Conservation (phyloP, 1,284 basidiomycete species). For the Athelia sp. region DNA sequence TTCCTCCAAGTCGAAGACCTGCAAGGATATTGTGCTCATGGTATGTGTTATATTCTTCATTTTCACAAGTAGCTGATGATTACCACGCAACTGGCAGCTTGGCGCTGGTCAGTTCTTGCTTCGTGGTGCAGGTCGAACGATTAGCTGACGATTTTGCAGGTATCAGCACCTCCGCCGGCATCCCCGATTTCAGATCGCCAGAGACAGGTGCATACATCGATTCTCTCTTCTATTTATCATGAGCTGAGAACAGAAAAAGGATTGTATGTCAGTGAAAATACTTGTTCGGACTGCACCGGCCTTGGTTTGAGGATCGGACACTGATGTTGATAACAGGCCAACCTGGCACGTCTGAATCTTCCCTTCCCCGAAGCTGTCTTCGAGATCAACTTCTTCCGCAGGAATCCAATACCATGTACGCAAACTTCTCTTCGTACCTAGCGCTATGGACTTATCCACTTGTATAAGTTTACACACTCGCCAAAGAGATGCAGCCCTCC, state of each 20-base stretch:
- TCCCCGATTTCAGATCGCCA: slow-evolving; percentile 78
- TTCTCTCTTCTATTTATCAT: not conserved
- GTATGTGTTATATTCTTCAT: slow-evolving; percentile 33
- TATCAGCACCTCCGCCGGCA: slow-evolving; percentile 74
- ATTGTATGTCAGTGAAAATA: slow-evolving; percentile 42
- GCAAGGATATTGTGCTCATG: slow-evolving; percentile 69
- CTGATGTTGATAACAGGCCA: slow-evolving; percentile 42
- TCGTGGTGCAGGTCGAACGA: slow-evolving; percentile 18
- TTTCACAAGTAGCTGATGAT: no score
- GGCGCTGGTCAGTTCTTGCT: slow-evolving; percentile 48
- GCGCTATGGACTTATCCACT: not conserved
- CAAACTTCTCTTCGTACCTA: not conserved
- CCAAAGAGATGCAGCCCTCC: slow-evolving; percentile 88
- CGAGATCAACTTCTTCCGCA: slow-evolving; percentile 69
- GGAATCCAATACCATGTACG: slow-evolving; percentile 71
- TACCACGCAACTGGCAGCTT: slow-evolving; percentile 34
- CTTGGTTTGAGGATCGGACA: not conserved
- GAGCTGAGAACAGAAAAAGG: slow-evolving; percentile 28
- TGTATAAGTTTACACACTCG: slow-evolving; percentile 79
- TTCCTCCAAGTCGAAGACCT: slow-evolving; percentile 55
- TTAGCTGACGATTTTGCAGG: slow-evolving; percentile 35
- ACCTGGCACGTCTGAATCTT: slow-evolving; percentile 66
- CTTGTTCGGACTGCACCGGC: not conserved
- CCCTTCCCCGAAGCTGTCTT: slow-evolving; percentile 82
- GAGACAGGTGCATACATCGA: slow-evolving; percentile 53